Base-by-base conservation (phyloP, 108 stramenopile genomes). In the Pelagomonas calceolata region DNA sequence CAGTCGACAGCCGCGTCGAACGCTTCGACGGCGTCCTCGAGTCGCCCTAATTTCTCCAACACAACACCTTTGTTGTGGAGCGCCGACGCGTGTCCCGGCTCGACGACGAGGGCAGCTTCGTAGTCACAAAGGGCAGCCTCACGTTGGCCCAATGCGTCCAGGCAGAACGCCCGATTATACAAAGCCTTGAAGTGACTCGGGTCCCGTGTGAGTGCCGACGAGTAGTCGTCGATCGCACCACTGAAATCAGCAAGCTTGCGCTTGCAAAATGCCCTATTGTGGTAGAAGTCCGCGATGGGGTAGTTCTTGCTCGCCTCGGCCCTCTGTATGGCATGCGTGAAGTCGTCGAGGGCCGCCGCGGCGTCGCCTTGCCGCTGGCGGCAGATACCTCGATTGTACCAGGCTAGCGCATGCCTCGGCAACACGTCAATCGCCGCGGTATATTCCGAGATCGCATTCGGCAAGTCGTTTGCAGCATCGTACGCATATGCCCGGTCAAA, bases 401-500 rank as follows among this genome's bases (percentile, higher is more conserved):
- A 73, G 5, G 34, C 51, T 51, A 37, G 74, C n/a, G 77, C 73
- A 46, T 78, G 34, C 7, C 14, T 4, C 44, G 73, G 36, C 34
- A 68, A 30, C 34, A 78, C 45, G n/a, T 0, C 65, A 0, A 78
- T 17, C 9, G 77, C 77, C 14, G 18, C n/a, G 14, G 71, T 51
- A 68, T 78, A 78, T 34, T 78, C 77, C 0, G 4, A 26, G 34
- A 78, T 70, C 26, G 77, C 77, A 0, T 21, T 0, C n/a, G 30
- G 26, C 17, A 67, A 73, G 14, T 66, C 31, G 36, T 30, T 31
- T 10, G 74, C 45, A n/a, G 73, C 74, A 60, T 78, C 77, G 31
- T 70, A 43, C 15, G 77, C 77, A 64, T 74, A 78, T 1, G 44
- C 77, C 3, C 77, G 68, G 68, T 78, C 74, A 46, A 78, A 78